Evolutionary conservation across 2,329 filamentous ascomycete genomes (phyloP), one percentile per base, ranked within the genome.

Genomic region (Cordyceps pruinosa): DNA sequence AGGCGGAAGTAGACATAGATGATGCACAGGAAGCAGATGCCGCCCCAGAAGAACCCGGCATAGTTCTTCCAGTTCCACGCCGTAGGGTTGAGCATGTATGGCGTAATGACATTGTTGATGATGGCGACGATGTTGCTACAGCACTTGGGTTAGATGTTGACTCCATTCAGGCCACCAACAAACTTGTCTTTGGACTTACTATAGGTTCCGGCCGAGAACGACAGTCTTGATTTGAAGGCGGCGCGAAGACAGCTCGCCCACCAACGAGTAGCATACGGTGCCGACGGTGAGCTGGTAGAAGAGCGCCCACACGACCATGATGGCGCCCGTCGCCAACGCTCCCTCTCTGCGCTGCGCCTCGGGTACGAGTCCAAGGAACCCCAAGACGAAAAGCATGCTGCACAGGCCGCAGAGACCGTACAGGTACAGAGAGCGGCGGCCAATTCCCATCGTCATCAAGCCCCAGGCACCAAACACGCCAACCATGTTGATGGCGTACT

Each of bases 201-300:
- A 89, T 46, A 90, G 75, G 64, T 90, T 89, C 56, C 91, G 87
- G 1, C 88, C 90, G 2, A 96, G 80, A 1, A 94, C 91, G 23
- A 96, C 88, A 0, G 92, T 96, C 77, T 96, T 96, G 75, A 95
- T 92, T 67, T 92, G 88, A 34, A 97, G 79, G 2, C 91, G 82
- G 15, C 89, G 83, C 0, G 90, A 90, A 0, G 90, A 91, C 23
- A 96, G 73, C 70, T 96, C 91, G 1, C 88, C 84, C 5, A 96
- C 91, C 12, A 96, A 81, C 0, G 90, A 94, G 73, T 95, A 96
- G 71, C 88, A 90, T 8, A 96, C 90, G 0, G 91, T 94, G 39
- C 91, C 91, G 49, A 96, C 90, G 0, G 89, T 89, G 48, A 93
- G 78, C 69, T 96, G 90, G 73, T 96, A 96, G 65, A 87, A 82